Conservation (phyloP, 306 rosid genomes). For the Quercus gilva region DNA sequence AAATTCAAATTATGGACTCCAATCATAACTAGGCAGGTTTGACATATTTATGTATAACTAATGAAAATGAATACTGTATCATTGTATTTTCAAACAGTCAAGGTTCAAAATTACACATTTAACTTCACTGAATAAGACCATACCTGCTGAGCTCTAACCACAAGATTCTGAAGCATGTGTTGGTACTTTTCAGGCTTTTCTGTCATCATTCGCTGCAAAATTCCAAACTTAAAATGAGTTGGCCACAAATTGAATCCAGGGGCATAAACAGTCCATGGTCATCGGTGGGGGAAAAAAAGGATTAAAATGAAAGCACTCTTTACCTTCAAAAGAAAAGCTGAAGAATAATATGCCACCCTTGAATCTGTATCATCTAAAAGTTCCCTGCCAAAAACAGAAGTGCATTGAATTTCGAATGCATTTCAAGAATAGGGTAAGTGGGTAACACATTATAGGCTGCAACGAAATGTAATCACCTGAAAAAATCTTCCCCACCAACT, state of each 20-base stretch:
- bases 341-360: constrained; percentile 93
- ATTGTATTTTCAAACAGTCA: constrained; percentile 4
- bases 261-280: constrained; percentile 8
- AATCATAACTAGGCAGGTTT: neutral
- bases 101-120: neutral
- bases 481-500: constrained; percentile 84
- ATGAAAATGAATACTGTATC: neutral
- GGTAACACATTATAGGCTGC: constrained; percentile 4
- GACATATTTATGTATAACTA: neutral
- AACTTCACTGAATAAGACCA: constrained; percentile 21
- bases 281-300: constrained; percentile 20
- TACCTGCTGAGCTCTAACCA: constrained; percentile 99
- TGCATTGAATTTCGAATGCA: neutral
- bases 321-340: constrained; percentile 98
- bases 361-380: constrained; percentile 98
- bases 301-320: constrained; percentile 24
- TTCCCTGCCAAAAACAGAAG: constrained; percentile 56
- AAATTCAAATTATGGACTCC: neutral
- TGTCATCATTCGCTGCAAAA: constrained; percentile 92
- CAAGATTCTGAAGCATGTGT: constrained; percentile 90
- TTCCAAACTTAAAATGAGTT: constrained; percentile 18
- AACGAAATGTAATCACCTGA: constrained; percentile 61
- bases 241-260: constrained; percentile 12
- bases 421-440: constrained; percentile 7
- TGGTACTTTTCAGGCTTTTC: constrained; percentile 96